These are phyloP conservation scores for Blastocladiella britannica DNA, from an alignment of 192 early-diverging fungal genomes.

Conservation along the genomic window DNA sequence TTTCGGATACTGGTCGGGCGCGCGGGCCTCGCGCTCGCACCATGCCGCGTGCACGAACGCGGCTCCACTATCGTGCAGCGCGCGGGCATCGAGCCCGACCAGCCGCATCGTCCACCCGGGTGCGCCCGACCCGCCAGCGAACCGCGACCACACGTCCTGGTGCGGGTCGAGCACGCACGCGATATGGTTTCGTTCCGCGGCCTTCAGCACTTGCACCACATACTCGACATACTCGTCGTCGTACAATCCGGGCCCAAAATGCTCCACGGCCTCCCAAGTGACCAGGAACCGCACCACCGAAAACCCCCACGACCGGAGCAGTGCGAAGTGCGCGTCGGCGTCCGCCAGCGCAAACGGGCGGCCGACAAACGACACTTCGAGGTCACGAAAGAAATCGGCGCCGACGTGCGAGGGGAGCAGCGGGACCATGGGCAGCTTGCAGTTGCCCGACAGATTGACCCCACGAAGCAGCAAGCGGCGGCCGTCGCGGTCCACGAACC, in stretches of 20 bases:
- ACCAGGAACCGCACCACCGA: slow-evolving; percentile 49
- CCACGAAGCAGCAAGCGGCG: slow-evolving; percentile 28
- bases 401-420: slow-evolving; percentile 17
- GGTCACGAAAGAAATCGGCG: slow-evolving; percentile 16
- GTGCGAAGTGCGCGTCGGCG: slow-evolving; percentile 45
- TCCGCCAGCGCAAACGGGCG: slow-evolving; percentile 47
- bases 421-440: slow-evolving; percentile 21
- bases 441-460: slow-evolving; percentile 26
- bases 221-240: slow-evolving; percentile 31
- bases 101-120: slow-evolving; percentile 29
- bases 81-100: slow-evolving; percentile 22
- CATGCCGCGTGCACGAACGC: slow-evolving; percentile 27
- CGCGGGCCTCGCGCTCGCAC: neutral
- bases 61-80: slow-evolving; percentile 22
- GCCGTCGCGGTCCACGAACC: slow-evolving; percentile 24
- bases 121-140: slow-evolving; percentile 32
- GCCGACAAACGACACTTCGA: slow-evolving; percentile 45
- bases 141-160: slow-evolving; percentile 39
- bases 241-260: slow-evolving; percentile 36
- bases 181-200: slow-evolving; percentile 21
- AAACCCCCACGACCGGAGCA: slow-evolving; percentile 46
- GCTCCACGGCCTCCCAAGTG: slow-evolving; percentile 55
- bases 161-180: slow-evolving; percentile 34
- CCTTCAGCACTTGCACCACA: slow-evolving; percentile 21
- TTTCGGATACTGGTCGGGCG: slow-evolving; percentile 25